These are phyloP conservation scores for Aspergillus caelatus DNA, from an alignment of 2,329 filamentous ascomycete genomes.

Conservation along the genomic window DNA sequence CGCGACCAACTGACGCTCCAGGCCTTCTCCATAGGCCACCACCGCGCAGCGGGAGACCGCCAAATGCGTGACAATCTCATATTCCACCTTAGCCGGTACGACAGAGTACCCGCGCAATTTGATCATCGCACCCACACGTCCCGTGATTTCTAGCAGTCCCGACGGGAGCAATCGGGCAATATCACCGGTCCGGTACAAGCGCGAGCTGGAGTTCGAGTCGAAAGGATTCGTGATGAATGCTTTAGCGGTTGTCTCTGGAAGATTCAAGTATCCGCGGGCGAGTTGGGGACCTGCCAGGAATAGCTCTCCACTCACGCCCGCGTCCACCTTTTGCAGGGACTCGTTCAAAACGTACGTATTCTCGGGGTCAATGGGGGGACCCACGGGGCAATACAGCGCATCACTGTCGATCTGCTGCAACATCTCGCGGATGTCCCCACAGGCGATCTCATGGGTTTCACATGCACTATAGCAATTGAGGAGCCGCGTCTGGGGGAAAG, in stretches of 20 bases:
- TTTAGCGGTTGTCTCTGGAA: constrained; percentile 75
- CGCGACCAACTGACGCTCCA: constrained; percentile 74
- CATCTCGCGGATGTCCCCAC: constrained; percentile 72
- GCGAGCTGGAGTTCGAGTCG: constrained; percentile 59
- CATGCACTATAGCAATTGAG: constrained; percentile 83
- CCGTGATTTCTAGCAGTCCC: constrained; percentile 73
- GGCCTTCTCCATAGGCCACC: constrained; percentile 72
- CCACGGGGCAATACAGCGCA: constrained; percentile 71
- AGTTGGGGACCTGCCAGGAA: constrained; percentile 74
- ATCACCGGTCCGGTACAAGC: constrained; percentile 77
- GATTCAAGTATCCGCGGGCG: constrained; percentile 76
- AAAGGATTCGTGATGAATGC: constrained; percentile 71
- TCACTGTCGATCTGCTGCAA: constrained; percentile 57
- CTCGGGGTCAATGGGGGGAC: constrained; percentile 67
- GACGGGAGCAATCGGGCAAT: constrained; percentile 67
- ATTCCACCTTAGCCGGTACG: constrained; percentile 75
- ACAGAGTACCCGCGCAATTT: constrained; percentile 79
- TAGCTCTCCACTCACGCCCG: constrained; percentile 70
- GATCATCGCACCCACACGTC: constrained; percentile 77
- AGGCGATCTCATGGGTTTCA: constrained; percentile 79
- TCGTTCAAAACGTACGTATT: constrained; percentile 75
- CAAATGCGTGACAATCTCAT: constrained; percentile 68
- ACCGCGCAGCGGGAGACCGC: constrained; percentile 74
- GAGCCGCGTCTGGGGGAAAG: constrained; percentile 68
- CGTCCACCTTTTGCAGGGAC: constrained; percentile 63